Conservation (phyloP, 2,329 filamentous ascomycete species). For the Westerdykella ornata region DNA sequence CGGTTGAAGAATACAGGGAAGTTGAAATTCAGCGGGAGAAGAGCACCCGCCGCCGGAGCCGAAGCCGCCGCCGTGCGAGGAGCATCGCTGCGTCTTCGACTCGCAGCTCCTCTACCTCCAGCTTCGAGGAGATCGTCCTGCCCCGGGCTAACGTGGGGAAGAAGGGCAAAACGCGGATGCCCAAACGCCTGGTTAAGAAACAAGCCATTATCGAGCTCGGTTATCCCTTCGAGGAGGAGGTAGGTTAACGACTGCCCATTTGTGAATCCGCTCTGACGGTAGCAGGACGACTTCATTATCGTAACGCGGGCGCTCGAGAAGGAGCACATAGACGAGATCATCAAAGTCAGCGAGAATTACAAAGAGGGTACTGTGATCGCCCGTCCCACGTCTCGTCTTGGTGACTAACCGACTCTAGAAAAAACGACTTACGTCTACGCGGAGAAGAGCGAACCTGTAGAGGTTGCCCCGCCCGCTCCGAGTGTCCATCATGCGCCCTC, state of each 20-base stretch:
- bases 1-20: constrained; percentile 43
- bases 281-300: constrained; percentile 69
- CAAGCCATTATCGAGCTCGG: constrained; percentile 75
- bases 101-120: constrained; percentile 38
- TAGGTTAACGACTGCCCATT: constrained; percentile 38
- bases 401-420: constrained; percentile 13
- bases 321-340: constrained; percentile 84
- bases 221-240: constrained; percentile 83
- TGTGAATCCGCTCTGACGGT: constrained; percentile 21
- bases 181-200: constrained; percentile 70
- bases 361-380: constrained; percentile 39
- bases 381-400: not conserved
- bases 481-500: constrained; percentile 28
- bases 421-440: constrained; percentile 35
- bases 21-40: constrained; percentile 45
- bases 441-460: constrained; percentile 13
- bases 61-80: constrained; percentile 19
- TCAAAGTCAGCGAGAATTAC: constrained; percentile 74
- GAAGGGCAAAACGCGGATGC: constrained; percentile 86
- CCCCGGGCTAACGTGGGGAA: constrained; percentile 36
- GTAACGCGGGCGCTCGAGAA: constrained; percentile 80
- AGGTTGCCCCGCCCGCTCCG: constrained; percentile 8
- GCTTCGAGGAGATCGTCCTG: constrained; percentile 37
- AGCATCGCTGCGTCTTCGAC: constrained; percentile 26
- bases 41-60: constrained; percentile 25